Evolutionary conservation across 2,329 filamentous ascomycete species (phyloP).

Genomic region (Aspergillus flavus): DNA sequence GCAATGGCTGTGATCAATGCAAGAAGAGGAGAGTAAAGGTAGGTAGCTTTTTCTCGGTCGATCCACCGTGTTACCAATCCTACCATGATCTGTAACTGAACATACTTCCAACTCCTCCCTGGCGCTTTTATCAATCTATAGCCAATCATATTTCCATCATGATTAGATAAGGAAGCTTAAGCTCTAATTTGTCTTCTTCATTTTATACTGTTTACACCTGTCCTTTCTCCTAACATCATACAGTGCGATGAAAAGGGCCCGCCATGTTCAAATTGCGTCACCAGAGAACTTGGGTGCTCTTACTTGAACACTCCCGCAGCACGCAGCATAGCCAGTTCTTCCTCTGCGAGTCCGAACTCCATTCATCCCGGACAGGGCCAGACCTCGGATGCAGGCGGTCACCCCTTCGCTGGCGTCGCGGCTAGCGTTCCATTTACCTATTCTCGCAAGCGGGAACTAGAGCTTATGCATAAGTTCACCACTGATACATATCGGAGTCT

Average conservation of each 20-base stretch:
- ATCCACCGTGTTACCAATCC: neutral
- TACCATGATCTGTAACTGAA: neutral
- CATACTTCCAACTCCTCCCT: neutral
- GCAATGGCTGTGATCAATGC: constrained; percentile 45
- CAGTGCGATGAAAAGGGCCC: constrained; percentile 45
- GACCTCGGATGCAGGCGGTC: neutral
- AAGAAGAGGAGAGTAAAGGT: constrained; percentile 48
- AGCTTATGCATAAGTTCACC: constrained; percentile 57
- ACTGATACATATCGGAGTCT: constrained; percentile 50
- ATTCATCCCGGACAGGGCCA: neutral
- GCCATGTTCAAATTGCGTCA: constrained; percentile 43
- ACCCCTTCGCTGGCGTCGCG: neutral
- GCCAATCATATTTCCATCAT: neutral
- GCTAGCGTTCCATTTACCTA: constrained; percentile 15
- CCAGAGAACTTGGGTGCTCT: constrained; percentile 37
- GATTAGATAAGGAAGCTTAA: neutral
- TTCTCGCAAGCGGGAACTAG: constrained; percentile 43
- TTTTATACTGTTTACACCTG: neutral
- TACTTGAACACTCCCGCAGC: constrained; percentile 27
- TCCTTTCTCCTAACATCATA: constrained; percentile 15
- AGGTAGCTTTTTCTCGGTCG: neutral
- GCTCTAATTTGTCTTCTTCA: neutral
- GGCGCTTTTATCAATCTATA: neutral
- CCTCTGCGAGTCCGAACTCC: constrained; percentile 14
- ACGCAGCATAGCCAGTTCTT: constrained; percentile 12